Conservation (phyloP, 768 basidiomycete genomes). For the Agaricus blazei region DNA sequence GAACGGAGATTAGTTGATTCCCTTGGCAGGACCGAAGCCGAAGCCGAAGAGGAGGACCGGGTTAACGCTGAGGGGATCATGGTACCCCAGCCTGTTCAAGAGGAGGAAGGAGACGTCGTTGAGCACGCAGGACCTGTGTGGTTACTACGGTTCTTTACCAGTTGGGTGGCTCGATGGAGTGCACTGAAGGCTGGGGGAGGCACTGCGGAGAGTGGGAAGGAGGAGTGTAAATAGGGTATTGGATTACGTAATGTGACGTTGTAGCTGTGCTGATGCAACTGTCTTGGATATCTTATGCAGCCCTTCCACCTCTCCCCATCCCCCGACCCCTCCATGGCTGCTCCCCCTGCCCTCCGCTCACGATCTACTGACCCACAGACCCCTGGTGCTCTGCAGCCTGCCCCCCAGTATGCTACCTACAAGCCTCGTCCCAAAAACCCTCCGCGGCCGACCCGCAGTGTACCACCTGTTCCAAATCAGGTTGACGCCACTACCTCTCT, state of each 20-base stretch:
- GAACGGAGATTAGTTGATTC: slow-evolving; percentile 56
- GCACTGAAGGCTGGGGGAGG: slow-evolving; percentile 17
- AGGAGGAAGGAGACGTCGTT: slow-evolving; percentile 52
- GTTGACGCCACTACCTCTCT: background rate
- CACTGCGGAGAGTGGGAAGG: background rate
- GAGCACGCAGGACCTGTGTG: slow-evolving; percentile 64
- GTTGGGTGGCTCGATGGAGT: slow-evolving; percentile 67
- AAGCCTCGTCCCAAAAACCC: slow-evolving; percentile 1
- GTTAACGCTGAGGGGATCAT: slow-evolving; percentile 16
- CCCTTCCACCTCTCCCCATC: slow-evolving; percentile 1
- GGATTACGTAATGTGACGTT: slow-evolving; percentile 10
- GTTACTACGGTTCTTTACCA: slow-evolving; percentile 71
- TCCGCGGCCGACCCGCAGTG: slow-evolving; percentile 5
- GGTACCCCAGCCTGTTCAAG: slow-evolving; percentile 17
- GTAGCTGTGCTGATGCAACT: background rate
- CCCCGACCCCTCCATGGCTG: slow-evolving; percentile 1
- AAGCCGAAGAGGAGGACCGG: slow-evolving; percentile 65
- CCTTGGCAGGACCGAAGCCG: slow-evolving; percentile 68
- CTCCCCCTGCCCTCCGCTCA: background rate
- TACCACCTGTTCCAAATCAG: slow-evolving; percentile 1
- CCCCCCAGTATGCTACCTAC: slow-evolving; percentile 4
- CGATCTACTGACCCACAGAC: background rate
- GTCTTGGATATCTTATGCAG: background rate
- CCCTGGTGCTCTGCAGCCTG: background rate
- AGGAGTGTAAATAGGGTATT: background rate